Conservation (phyloP, 768 basidiomycete genomes). For the Hypholoma sublateritium region DNA sequence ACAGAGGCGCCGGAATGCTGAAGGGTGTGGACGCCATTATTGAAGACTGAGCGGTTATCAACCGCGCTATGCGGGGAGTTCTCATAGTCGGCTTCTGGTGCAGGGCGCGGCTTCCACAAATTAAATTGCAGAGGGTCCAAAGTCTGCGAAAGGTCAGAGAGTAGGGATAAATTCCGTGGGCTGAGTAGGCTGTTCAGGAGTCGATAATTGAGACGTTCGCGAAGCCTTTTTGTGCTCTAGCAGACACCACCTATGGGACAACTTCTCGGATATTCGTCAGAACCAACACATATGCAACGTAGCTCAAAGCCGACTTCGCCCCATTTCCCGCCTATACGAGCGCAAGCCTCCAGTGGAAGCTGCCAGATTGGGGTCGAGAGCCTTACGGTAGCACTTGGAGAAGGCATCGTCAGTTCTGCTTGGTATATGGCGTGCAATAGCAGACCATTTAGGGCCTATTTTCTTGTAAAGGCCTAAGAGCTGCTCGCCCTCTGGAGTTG, state of each 20-base stretch:
- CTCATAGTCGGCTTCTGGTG: slow-evolving; percentile 17
- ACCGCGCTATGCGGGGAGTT: slow-evolving; percentile 23
- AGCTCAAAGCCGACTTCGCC: slow-evolving; percentile 72
- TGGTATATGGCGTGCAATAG: slow-evolving; percentile 76
- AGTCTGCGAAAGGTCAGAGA: slow-evolving; percentile 16
- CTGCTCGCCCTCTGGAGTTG: slow-evolving; percentile 63
- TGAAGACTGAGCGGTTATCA: slow-evolving; percentile 16
- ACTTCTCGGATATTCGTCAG: slow-evolving; percentile 12
- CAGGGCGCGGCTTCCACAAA: slow-evolving; percentile 27
- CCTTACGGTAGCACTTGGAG: slow-evolving; percentile 86
- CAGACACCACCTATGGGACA: slow-evolving; percentile 59
- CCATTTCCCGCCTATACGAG: slow-evolving; percentile 67
- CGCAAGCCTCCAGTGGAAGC: slow-evolving; percentile 51
- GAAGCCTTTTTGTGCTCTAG: slow-evolving; percentile 54
- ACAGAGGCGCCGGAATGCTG: slow-evolving; percentile 32
- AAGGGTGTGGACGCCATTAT: slow-evolving; percentile 41
- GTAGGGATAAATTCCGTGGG: slow-evolving; percentile 13
- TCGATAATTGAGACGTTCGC: no score
- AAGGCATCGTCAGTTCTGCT: slow-evolving; percentile 89
- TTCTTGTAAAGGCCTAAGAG: slow-evolving; percentile 58
- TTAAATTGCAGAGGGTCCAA: slow-evolving; percentile 18
- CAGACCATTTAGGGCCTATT: slow-evolving; percentile 73
- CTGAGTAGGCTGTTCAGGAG: slow-evolving; percentile 7
- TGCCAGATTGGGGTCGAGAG: slow-evolving; percentile 73
- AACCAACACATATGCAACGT: slow-evolving; percentile 45